Evolutionary conservation across 345 rosid genomes (phyloP), one percentile per base, ranked within the genome.

Genomic region (Mallotus nudiflorus): DNA sequence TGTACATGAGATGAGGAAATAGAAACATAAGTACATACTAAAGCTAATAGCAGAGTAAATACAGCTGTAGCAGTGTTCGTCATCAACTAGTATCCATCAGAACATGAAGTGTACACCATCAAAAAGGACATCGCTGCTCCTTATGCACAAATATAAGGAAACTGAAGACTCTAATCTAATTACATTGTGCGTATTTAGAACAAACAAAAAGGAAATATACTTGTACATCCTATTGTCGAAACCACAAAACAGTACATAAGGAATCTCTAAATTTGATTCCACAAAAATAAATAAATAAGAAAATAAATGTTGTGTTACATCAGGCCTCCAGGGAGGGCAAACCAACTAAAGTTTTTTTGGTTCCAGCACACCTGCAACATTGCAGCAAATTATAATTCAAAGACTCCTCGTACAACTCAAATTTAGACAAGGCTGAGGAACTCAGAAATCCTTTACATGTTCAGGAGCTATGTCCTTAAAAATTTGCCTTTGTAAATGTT

Each of bases 321-420:
- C 53, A 65, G 9, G 68, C 56, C 44, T 27, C 19, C 68, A n/a
- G 29, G 9, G 27, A 0, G 6, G 40, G 3, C 61, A 45, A 77
- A 45, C 16, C 65, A 54, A 66, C 62, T 61, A 51, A 42, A 61
- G 28, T 4, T 48, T 58, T 39, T 19, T 12, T n/a, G n/a, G 28
- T 51, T 63, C 52, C 62, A 39, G 61, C 29, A 39, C 64, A 72
- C 22, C 72, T 16, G 53, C 33, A 72, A 65, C 63, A 64, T 60
- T 44, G 72, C 66, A 60, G 74, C 70, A 59, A 68, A n/a, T 13
- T 48, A 65, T 22, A 24, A 48, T 62, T 67, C 67, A 44, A 57
- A 57, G 27, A 25, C 22, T 6, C 53, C 14, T 39, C 35, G n/a
- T n/a, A 50, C 42, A 56, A 33, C 62, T 56, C 70, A 72, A 18